Evolutionary conservation across 1,284 basidiomycete genomes (phyloP).

Genomic region (Malassezia dermatis): DNA sequence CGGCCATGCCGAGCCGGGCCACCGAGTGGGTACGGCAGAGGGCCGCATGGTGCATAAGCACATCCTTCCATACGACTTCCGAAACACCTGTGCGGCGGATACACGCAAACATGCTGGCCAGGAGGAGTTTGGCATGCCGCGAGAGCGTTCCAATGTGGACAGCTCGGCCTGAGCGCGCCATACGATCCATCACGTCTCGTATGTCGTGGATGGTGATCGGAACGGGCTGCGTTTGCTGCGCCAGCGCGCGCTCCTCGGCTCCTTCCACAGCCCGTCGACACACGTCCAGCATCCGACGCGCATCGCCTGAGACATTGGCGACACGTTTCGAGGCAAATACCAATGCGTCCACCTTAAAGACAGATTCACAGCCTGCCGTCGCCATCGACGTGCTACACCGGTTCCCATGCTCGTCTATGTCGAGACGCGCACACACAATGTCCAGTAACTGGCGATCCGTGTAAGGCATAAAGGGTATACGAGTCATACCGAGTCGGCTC

Average conservation of each 20-base stretch:
- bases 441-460: conserved; percentile 66
- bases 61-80: conserved; percentile 72
- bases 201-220: conserved; percentile 66
- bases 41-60: conserved; percentile 47
- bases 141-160: conserved; percentile 33
- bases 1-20: background rate
- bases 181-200: conserved; percentile 67
- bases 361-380: conserved; percentile 55
- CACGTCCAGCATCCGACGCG: conserved; percentile 81
- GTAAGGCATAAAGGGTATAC: conserved; percentile 91
- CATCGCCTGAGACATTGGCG: conserved; percentile 85
- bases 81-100: conserved; percentile 73
- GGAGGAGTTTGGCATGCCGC: conserved; percentile 37
- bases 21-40: conserved; percentile 26
- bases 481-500: conserved; percentile 84
- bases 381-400: conserved; percentile 9
- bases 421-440: conserved; percentile 73
- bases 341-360: conserved; percentile 62
- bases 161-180: conserved; percentile 79
- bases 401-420: conserved; percentile 22
- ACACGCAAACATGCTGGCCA: conserved; percentile 70
- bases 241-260: conserved; percentile 20
- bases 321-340: conserved; percentile 84
- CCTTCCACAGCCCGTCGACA: conserved; percentile 55
- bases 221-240: conserved; percentile 50